phyloP scores from a whole-genome alignment of 352 stramenopile genomes.

The Globisporangium middletonii region DNA sequence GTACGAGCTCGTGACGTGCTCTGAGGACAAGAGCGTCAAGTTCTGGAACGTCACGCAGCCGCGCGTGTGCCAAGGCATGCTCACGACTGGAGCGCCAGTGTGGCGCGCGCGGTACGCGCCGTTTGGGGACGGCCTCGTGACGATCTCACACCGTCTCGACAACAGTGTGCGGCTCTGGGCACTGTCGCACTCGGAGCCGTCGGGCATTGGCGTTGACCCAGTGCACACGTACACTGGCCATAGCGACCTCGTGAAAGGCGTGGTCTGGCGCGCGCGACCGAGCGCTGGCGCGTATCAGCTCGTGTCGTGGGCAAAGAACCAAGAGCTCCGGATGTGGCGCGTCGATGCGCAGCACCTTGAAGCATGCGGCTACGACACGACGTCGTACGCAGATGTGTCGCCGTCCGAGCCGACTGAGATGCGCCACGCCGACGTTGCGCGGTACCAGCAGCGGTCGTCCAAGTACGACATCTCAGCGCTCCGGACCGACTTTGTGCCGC shows the following conservation, averaged over 20 bases:
- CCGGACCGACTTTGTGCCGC: slow-evolving; percentile 71
- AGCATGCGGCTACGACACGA: slow-evolving; percentile 49
- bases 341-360: slow-evolving; percentile 59
- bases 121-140: slow-evolving; percentile 80
- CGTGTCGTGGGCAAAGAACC: slow-evolving; percentile 78
- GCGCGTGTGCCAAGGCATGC: slow-evolving; percentile 47
- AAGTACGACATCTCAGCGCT: slow-evolving; percentile 68
- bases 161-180: slow-evolving; percentile 61
- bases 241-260: slow-evolving; percentile 52
- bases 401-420: slow-evolving; percentile 6
- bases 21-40: slow-evolving; percentile 81
- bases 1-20: slow-evolving; percentile 82
- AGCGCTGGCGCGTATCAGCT: slow-evolving; percentile 50
- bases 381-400: slow-evolving; percentile 20
- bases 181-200: slow-evolving; percentile 27
- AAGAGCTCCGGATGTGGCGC: slow-evolving; percentile 70
- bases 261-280: slow-evolving; percentile 53
- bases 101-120: slow-evolving; percentile 71
- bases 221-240: slow-evolving; percentile 64
- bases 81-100: slow-evolving; percentile 59
- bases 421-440: slow-evolving; percentile 23
- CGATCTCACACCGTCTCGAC: slow-evolving; percentile 61
- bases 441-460: slow-evolving; percentile 24
- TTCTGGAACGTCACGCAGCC: slow-evolving; percentile 74
- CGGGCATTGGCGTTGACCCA: slow-evolving; percentile 24